Percentiles rank a stretch among this genome's conserved stretches.
Evolutionary conservation across 2,329 filamentous ascomycete species (phyloP).

Genomic region (Fusarium torreyae): DNA sequence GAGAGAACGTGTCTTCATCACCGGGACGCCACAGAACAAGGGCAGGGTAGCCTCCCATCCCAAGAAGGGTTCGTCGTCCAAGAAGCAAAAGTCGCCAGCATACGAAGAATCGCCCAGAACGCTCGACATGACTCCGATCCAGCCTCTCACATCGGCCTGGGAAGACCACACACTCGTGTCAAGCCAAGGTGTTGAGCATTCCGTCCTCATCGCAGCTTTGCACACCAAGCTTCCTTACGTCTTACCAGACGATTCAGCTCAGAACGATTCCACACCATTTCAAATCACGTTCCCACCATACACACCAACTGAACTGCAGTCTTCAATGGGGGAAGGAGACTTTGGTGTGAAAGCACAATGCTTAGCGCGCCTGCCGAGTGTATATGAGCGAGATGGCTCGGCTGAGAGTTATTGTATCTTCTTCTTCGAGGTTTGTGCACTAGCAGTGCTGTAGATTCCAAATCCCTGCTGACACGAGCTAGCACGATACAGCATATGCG

Average conservation of each 20-base stretch:
- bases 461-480: constrained; percentile 29
- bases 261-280: constrained; percentile 49
- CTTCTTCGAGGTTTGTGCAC: constrained; percentile 65
- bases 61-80: constrained; percentile 57
- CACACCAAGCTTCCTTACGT: constrained; percentile 60
- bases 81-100: constrained; percentile 50
- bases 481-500: constrained; percentile 63
- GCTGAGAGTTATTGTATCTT: constrained; percentile 65
- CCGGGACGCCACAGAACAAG: constrained; percentile 68
- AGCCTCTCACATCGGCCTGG: constrained; percentile 67
- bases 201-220: constrained; percentile 62
- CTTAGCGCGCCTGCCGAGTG: constrained; percentile 58
- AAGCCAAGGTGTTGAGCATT: constrained; percentile 55
- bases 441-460: not conserved
- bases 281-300: constrained; percentile 59
- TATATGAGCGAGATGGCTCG: constrained; percentile 49
- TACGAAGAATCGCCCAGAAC: constrained; percentile 41
- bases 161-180: constrained; percentile 62
- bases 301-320: constrained; percentile 56
- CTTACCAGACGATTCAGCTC: constrained; percentile 46
- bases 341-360: constrained; percentile 62
- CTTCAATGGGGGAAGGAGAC: constrained; percentile 53
- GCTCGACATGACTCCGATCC: constrained; percentile 53
- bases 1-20: constrained; percentile 74
- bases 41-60: constrained; percentile 72